Conservation (phyloP, 2,329 filamentous ascomycete genomes). For the Alternaria viburni region DNA sequence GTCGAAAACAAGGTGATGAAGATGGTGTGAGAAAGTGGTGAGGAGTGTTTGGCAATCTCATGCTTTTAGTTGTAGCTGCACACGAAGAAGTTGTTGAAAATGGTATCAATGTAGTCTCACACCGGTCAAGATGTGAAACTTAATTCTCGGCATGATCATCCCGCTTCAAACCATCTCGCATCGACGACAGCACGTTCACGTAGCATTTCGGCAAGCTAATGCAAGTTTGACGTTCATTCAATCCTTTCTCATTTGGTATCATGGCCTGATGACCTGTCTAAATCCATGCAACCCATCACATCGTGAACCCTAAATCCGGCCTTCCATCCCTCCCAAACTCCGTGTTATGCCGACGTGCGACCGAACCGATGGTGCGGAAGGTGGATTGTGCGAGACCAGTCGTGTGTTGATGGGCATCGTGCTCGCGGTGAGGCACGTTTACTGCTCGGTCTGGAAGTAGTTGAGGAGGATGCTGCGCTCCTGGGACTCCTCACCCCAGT, state of each 20-base stretch:
- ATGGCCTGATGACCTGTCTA: constrained; percentile 16
- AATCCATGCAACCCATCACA: constrained; percentile 21
- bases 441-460: constrained; percentile 94
- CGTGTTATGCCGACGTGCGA: constrained; percentile 16
- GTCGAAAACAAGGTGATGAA: too few relatives aligned
- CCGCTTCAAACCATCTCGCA: background rate
- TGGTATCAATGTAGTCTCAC: background rate
- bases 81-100: too few relatives aligned
- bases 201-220: background rate
- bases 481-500: constrained; percentile 99
- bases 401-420: constrained; percentile 10
- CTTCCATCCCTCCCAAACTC: constrained; percentile 14
- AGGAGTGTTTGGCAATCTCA: too few relatives aligned
- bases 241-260: constrained; percentile 14
- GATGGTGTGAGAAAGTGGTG: too few relatives aligned
- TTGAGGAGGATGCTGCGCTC: constrained; percentile 99
- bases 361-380: constrained; percentile 24
- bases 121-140: background rate
- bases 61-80: too few relatives aligned
- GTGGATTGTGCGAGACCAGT: constrained; percentile 14
- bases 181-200: background rate
- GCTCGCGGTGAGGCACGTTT: constrained; percentile 35
- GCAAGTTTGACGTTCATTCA: background rate
- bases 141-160: background rate
- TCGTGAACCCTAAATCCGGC: constrained; percentile 1